phyloP scores from a whole-genome alignment of 176 grass and related monocot species.

The Oryza brachyantha region DNA sequence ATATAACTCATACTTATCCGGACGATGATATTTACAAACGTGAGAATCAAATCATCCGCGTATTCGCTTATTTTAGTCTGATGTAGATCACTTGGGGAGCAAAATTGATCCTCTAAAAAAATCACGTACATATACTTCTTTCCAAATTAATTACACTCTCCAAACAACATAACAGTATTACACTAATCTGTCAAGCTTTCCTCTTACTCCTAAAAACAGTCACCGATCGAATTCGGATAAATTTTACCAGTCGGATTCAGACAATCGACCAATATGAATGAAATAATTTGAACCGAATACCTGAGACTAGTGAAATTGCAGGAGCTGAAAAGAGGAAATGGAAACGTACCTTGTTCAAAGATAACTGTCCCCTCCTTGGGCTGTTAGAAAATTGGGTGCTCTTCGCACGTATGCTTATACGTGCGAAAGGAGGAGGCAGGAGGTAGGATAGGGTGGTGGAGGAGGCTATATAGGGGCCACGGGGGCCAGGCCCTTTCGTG shows the following conservation, averaged over 20 bases:
- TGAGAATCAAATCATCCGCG: background rate
- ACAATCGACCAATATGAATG: too few relatives aligned
- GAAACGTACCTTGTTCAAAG: background rate
- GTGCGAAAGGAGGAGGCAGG: conserved; percentile 32
- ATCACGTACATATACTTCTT: too few relatives aligned
- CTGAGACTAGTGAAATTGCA: background rate
- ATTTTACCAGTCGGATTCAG: too few relatives aligned
- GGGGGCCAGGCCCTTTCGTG: background rate
- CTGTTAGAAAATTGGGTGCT: too few relatives aligned
- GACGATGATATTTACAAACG: background rate
- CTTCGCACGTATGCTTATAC: conserved; percentile 23
- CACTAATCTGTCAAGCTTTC: too few relatives aligned
- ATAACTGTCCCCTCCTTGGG: background rate
- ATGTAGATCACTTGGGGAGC: too few relatives aligned
- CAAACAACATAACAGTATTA: background rate
- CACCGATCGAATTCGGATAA: too few relatives aligned
- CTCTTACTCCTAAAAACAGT: too few relatives aligned
- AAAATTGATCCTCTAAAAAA: too few relatives aligned
- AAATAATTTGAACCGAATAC: too few relatives aligned
- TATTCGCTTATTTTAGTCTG: too few relatives aligned
- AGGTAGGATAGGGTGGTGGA: conserved; percentile 32
- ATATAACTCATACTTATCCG: background rate
- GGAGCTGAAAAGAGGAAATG: background rate
- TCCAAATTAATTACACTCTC: too few relatives aligned
- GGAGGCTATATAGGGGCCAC: conserved; percentile 55